Evolutionary conservation across 371 early-diverging fungal species (phyloP), one percentile per base, ranked within the genome.

Genomic region (Mucor velutinosus): DNA sequence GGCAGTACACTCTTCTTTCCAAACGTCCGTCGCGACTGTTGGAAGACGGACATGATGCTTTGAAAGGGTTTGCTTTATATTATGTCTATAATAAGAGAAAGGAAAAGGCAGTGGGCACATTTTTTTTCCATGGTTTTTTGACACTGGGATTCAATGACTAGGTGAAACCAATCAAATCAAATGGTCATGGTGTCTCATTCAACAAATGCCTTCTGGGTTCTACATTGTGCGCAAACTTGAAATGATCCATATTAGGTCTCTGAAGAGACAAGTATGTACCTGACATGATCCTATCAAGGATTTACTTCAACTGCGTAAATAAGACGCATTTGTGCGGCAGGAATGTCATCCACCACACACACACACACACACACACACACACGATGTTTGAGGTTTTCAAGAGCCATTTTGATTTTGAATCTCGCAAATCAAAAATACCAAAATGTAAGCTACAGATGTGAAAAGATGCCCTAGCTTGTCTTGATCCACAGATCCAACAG

Each of bases 1-100:
- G 73, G 73, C 62, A 72, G 55, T 21, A 72, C 58, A 27, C 62
- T 68, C 39, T 68, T 72, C 29, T 45, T 68, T 37, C 73, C 69
- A 72, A 72, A 72, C 43, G 65, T 68, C 69, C 73, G 70, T 60
- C 70, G 45, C 23, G 70, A 70, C 39, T 64, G 70, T 43, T 64
- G 65, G 45, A 65, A 65, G 23, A 65, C 70, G 29, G 70, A 65
- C 70, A 70, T 70, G 8, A 32, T 61, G 51, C 51, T 21, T 11
- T 37, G 37, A 3, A 32, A 12, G 25, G 12, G 12, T 21, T 51
- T 23, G 21, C 21, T 25, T 51, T 23, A 25, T 51, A 51, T 23
- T 51, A 23, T 51, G 51, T 51, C 51, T 51, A 51, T 25, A 4
- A n/a, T 51, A 14, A 12, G 45, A 45, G 19, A 51, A 51, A 23